Conservation (phyloP, 257 asterid species). For the Solanum medicagineum region DNA sequence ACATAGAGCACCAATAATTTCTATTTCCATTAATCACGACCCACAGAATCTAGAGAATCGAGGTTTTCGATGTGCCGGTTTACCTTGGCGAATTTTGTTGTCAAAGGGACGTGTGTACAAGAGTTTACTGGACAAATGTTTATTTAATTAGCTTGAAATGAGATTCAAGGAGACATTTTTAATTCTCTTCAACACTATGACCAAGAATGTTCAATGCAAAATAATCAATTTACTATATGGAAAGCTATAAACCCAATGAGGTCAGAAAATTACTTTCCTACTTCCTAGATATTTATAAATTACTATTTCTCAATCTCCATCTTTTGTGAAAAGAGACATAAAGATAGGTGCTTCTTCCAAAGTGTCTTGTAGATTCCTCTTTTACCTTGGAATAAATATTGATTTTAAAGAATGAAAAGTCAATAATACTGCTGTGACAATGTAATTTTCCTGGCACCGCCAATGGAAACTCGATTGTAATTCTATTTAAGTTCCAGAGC, state of each 20-base stretch:
- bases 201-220: neutral
- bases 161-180: neutral
- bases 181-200: neutral
- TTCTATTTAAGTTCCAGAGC: neutral
- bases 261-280: neutral
- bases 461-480: neutral
- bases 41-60: slow-evolving; percentile 6
- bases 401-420: neutral
- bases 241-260: neutral
- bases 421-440: neutral
- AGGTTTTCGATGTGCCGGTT: neutral
- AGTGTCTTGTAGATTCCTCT: neutral
- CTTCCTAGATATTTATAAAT: neutral
- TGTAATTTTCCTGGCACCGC: neutral
- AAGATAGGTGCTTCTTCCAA: neutral
- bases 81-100: slow-evolving; percentile 3
- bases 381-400: neutral
- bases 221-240: neutral
- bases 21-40: neutral
- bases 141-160: neutral
- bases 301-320: neutral
- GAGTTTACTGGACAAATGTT: neutral
- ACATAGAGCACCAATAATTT: neutral
- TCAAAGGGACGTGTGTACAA: neutral
- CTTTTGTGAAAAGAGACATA: neutral